A percentile compares a stretch with the other conserved stretches of the same genome.
phyloP scores from a whole-genome alignment of 1,284 basidiomycete genomes.

The Cystobasidium sp. region DNA sequence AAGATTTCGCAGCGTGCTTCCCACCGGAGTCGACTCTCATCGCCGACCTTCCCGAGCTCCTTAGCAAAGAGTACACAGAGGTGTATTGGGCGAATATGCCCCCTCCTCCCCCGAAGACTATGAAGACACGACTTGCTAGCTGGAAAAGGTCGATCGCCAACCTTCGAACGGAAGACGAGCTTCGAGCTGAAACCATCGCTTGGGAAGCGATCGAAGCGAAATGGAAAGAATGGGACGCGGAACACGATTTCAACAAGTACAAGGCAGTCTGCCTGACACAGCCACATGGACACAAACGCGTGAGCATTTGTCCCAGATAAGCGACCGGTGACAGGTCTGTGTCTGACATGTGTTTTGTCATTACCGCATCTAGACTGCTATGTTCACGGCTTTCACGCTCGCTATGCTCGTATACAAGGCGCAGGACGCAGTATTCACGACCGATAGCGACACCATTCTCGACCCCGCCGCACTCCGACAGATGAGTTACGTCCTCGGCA shows the following conservation, averaged over 20 bases:
- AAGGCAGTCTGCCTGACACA: conserved; percentile 25
- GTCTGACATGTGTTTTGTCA: background rate
- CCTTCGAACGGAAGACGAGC: conserved; percentile 18
- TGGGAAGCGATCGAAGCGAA: conserved; percentile 17
- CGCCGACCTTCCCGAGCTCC: conserved; percentile 10
- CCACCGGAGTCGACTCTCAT: conserved; percentile 19
- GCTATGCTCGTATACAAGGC: conserved; percentile 25
- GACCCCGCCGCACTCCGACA: conserved; percentile 15
- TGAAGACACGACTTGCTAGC: background rate
- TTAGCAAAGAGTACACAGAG: conserved; percentile 4
- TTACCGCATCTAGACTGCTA: conserved; percentile 9
- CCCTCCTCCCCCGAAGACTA: background rate
- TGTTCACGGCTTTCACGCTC: conserved; percentile 26
- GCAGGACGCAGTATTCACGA: conserved; percentile 19
- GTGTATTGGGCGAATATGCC: conserved; percentile 22
- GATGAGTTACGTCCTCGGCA: conserved; percentile 26
- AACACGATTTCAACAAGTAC: conserved; percentile 32
- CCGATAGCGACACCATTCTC: conserved; percentile 20
- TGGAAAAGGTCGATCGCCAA: conserved; percentile 17
- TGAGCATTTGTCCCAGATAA: background rate
- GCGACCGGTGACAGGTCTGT: background rate
- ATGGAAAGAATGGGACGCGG: conserved; percentile 13
- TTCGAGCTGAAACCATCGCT: conserved; percentile 13
- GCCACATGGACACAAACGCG: conserved; percentile 21
- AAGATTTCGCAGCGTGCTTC: conserved; percentile 22